phyloP scores from a whole-genome alignment of 306 rosid species.

The Prosopis cineraria region DNA sequence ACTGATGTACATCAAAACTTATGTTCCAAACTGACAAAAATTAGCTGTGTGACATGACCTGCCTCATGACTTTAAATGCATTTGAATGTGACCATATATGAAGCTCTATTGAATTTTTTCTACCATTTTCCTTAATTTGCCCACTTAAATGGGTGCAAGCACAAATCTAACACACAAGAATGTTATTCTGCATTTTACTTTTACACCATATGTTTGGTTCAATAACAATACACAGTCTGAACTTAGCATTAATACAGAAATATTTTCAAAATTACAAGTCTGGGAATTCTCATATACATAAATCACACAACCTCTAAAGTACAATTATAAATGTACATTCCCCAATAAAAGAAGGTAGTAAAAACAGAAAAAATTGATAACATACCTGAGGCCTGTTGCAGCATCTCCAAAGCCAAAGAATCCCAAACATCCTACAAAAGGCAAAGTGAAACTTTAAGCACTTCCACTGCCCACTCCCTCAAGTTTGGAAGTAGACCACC shows the following conservation, averaged over 20 bases:
- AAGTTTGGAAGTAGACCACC: background rate
- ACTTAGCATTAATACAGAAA: background rate
- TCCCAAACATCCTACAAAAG: slow-evolving; percentile 84
- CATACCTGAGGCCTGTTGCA: slow-evolving; percentile 87
- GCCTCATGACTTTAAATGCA: slow-evolving; percentile 10
- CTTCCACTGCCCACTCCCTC: background rate
- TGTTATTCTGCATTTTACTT: background rate
- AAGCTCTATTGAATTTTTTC: slow-evolving; percentile 18
- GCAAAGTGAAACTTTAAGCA: slow-evolving; percentile 21
- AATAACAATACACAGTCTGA: slow-evolving; percentile 10
- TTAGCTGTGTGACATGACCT: background rate
- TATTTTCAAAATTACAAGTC: slow-evolving; percentile 8
- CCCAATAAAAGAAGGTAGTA: background rate
- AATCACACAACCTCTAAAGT: background rate
- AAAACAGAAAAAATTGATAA: slow-evolving; percentile 15
- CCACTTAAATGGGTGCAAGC: slow-evolving; percentile 26
- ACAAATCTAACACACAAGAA: background rate
- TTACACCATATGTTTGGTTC: background rate
- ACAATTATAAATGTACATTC: background rate
- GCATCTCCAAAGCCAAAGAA: slow-evolving; percentile 77
- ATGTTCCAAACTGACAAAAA: background rate
- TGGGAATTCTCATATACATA: slow-evolving; percentile 13
- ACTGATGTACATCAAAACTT: slow-evolving; percentile 30
- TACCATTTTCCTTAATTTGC: background rate
- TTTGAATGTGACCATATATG: background rate